Percentiles rank a stretch among this genome's conserved stretches.
phyloP scores from a whole-genome alignment of 768 basidiomycete species.

The Termitomyces sp. region DNA sequence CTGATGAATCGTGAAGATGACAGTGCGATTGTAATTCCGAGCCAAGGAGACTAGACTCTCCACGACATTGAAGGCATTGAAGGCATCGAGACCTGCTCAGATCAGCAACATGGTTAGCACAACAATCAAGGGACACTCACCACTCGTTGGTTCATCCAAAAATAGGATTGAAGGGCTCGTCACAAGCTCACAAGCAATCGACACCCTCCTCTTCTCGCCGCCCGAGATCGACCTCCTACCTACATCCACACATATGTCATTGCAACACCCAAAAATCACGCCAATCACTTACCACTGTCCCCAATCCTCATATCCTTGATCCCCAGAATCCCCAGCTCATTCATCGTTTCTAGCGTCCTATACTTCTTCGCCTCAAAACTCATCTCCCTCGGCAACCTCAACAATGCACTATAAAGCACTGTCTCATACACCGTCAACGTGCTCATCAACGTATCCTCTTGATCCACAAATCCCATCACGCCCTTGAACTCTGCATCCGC shows the following conservation, averaged over 20 bases:
- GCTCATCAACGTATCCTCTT: conserved; percentile 96
- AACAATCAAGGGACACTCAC: conserved; percentile 32
- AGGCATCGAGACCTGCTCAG: conserved; percentile 78
- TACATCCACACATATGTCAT: conserved; percentile 18
- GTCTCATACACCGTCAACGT: conserved; percentile 99
- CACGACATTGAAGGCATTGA: conserved; percentile 92
- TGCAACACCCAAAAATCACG: not conserved
- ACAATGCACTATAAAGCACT: conserved; percentile 85
- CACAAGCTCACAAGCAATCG: conserved; percentile 96
- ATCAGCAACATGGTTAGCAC: not conserved
- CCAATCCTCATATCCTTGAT: conserved; percentile 92
- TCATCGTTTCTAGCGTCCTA: conserved; percentile 91
- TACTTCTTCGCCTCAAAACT: conserved; percentile 92
- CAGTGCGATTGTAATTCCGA: conserved; percentile 85
- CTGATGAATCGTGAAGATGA: conserved; percentile 97
- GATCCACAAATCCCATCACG: conserved; percentile 94
- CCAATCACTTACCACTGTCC: conserved; percentile 54
- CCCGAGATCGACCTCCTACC: conserved; percentile 91
- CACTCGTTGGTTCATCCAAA: conserved; percentile 96
- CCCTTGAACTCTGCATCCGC: conserved; percentile 70
- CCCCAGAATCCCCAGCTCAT: conserved; percentile 87
- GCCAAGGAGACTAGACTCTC: conserved; percentile 85
- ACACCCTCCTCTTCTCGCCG: conserved; percentile 95
- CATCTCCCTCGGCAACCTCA: conserved; percentile 93
- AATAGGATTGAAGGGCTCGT: conserved; percentile 95